Percentiles rank a stretch among this genome's conserved stretches.
phyloP scores from a whole-genome alignment of 805 yeast species.

The Zygosaccharomyces pseudorouxii region DNA sequence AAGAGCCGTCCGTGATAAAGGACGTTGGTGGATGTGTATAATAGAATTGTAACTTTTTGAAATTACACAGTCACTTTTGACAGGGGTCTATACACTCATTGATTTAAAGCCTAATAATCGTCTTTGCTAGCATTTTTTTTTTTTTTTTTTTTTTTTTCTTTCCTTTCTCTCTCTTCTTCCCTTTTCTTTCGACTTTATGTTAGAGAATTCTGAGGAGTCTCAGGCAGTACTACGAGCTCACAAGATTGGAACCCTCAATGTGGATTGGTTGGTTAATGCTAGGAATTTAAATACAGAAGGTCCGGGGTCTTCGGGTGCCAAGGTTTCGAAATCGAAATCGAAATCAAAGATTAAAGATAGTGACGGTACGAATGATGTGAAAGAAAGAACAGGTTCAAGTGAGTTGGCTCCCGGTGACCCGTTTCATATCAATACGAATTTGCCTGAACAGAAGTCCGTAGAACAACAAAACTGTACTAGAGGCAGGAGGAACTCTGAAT shows the following conservation, averaged over 20 bases:
- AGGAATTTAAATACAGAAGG: slow-evolving; percentile 9
- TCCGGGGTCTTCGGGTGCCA: neutral
- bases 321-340: neutral
- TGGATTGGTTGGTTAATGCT: slow-evolving; percentile 31
- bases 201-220: slow-evolving; percentile 14
- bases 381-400: neutral
- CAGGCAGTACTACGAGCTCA: slow-evolving; percentile 21
- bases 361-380: neutral
- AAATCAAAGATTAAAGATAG: neutral
- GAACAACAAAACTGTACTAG: neutral
- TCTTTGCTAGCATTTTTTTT: no score
- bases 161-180: no score
- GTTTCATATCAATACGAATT: slow-evolving; percentile 5
- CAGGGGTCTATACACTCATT: no score
- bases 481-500: slow-evolving; percentile 4
- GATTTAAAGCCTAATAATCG: no score
- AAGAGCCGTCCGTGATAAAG: no score
- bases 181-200: neutral
- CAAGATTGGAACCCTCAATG: slow-evolving; percentile 24
- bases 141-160: no score
- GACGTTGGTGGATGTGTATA: no score
- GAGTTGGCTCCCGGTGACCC: slow-evolving; percentile 10
- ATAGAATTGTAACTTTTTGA: no score
- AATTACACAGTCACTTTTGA: no score
- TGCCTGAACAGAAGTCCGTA: neutral